A percentile compares a stretch with the other conserved stretches of the same genome.
Evolutionary conservation across 2,329 filamentous ascomycete species (phyloP).

Genomic region (Nigrospora osmanthi): DNA sequence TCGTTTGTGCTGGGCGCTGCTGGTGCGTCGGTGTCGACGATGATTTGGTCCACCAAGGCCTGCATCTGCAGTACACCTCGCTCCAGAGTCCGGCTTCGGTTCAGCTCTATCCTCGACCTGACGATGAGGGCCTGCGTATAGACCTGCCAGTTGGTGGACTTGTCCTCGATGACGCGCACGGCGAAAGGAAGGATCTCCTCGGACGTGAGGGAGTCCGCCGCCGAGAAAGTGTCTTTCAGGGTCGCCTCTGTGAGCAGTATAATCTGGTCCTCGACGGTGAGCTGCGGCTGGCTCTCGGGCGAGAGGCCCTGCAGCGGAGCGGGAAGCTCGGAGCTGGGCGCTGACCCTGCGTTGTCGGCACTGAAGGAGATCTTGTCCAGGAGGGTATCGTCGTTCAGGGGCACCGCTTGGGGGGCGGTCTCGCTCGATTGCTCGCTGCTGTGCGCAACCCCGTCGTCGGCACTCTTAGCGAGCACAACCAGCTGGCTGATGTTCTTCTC

Average conservation of each 20-base stretch:
- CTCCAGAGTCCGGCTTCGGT: constrained; percentile 80
- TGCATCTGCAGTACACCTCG: constrained; percentile 87
- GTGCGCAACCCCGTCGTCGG: constrained; percentile 21
- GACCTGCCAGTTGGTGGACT: constrained; percentile 94
- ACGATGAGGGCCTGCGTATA: constrained; percentile 92
- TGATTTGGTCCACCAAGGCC: constrained; percentile 88
- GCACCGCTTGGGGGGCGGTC: constrained; percentile 57
- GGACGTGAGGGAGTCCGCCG: constrained; percentile 76
- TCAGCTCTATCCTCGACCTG: constrained; percentile 81
- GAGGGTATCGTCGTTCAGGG: constrained; percentile 87
- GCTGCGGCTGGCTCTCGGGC: constrained; percentile 72
- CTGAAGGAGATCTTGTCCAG: constrained; percentile 81
- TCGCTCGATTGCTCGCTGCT: constrained; percentile 1
- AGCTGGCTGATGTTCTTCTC: constrained; percentile 78
- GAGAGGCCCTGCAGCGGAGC: constrained; percentile 54
- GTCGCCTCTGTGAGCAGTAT: constrained; percentile 83
- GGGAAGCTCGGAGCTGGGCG: constrained; percentile 40
- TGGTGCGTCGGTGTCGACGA: constrained; percentile 60
- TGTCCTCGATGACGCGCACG: constrained; percentile 76
- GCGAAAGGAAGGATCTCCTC: constrained; percentile 93
- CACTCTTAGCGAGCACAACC: constrained; percentile 80
- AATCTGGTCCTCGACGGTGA: constrained; percentile 79
- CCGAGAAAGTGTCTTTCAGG: constrained; percentile 80
- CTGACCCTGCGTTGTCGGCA: constrained; percentile 33
- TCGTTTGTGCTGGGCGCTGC: constrained; percentile 8